phyloP scores from a whole-genome alignment of 1,284 basidiomycete species.

The Vanrija humicola region DNA sequence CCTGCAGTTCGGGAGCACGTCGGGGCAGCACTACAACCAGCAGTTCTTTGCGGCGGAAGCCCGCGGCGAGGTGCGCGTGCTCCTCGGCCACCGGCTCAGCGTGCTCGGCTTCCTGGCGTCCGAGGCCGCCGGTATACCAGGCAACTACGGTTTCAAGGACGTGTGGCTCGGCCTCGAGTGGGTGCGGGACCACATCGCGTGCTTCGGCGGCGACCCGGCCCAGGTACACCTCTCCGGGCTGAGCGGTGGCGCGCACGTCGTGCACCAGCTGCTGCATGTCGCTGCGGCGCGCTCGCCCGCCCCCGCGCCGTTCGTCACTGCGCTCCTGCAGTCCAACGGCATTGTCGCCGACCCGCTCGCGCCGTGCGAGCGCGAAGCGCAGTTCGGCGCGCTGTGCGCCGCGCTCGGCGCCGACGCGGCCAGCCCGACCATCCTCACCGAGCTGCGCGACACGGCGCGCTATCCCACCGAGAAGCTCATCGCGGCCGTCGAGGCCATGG shows the following conservation, averaged over 20 bases:
- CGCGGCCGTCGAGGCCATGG: slow-evolving; percentile 54
- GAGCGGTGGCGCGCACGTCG: slow-evolving; percentile 69
- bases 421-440: slow-evolving; percentile 52
- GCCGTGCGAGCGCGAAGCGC: slow-evolving; percentile 56
- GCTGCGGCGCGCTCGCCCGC: slow-evolving; percentile 49
- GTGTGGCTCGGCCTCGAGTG: slow-evolving; percentile 63
- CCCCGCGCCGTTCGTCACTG: slow-evolving; percentile 61
- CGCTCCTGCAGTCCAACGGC: slow-evolving; percentile 66
- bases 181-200: slow-evolving; percentile 59
- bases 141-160: slow-evolving; percentile 75
- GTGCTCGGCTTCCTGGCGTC: slow-evolving; percentile 69
- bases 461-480: slow-evolving; percentile 56
- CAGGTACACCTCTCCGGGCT: slow-evolving; percentile 65
- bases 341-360: slow-evolving; percentile 56
- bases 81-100: slow-evolving; percentile 48
- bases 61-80: slow-evolving; percentile 63
- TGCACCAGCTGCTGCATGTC: slow-evolving; percentile 68
- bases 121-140: slow-evolving; percentile 56
- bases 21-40: slow-evolving; percentile 54
- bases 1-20: slow-evolving; percentile 70
- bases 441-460: slow-evolving; percentile 54
- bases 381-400: slow-evolving; percentile 60
- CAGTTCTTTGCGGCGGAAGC: slow-evolving; percentile 64
- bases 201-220: slow-evolving; percentile 53
- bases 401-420: slow-evolving; percentile 58